Conservation (phyloP, 805 yeast species). For the Starmerella floris region DNA sequence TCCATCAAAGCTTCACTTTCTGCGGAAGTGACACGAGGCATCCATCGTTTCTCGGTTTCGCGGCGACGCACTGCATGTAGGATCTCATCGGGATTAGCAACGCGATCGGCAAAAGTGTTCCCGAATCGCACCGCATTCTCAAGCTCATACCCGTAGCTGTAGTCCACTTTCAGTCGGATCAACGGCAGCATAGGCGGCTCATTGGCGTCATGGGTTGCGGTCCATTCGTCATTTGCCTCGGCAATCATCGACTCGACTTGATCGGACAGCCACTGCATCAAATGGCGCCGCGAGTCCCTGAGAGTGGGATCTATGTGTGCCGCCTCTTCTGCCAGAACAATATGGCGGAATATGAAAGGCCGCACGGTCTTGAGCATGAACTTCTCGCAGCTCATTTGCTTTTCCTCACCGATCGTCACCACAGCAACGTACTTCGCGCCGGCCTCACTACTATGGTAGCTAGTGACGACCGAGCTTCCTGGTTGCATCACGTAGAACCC, state of each 20-base stretch:
- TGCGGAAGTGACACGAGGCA: background rate
- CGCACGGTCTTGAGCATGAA: conserved; percentile 58
- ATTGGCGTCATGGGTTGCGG: conserved; percentile 21
- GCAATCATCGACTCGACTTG: conserved; percentile 57
- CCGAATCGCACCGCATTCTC: conserved; percentile 85
- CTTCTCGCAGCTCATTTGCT: conserved; percentile 43
- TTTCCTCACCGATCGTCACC: conserved; percentile 43
- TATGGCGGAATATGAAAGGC: conserved; percentile 65
- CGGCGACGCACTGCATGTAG: conserved; percentile 46
- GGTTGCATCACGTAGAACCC: conserved; percentile 77
- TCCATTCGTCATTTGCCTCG: conserved; percentile 43
- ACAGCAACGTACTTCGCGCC: conserved; percentile 62
- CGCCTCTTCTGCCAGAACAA: conserved; percentile 35
- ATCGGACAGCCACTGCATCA: conserved; percentile 43
- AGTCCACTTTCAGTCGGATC: conserved; percentile 71
- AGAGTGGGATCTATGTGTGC: conserved; percentile 37
- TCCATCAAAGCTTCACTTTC: conserved; percentile 4
- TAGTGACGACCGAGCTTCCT: conserved; percentile 88
- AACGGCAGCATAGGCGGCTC: conserved; percentile 59
- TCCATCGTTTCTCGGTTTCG: conserved; percentile 20
- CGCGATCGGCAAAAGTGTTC: conserved; percentile 75
- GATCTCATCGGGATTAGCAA: conserved; percentile 84
- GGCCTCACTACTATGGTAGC: conserved; percentile 74
- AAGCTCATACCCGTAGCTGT: conserved; percentile 79
- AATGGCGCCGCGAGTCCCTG: conserved; percentile 31